phyloP scores from a whole-genome alignment of 306 rosid species.

The Fragaria ananassa region DNA sequence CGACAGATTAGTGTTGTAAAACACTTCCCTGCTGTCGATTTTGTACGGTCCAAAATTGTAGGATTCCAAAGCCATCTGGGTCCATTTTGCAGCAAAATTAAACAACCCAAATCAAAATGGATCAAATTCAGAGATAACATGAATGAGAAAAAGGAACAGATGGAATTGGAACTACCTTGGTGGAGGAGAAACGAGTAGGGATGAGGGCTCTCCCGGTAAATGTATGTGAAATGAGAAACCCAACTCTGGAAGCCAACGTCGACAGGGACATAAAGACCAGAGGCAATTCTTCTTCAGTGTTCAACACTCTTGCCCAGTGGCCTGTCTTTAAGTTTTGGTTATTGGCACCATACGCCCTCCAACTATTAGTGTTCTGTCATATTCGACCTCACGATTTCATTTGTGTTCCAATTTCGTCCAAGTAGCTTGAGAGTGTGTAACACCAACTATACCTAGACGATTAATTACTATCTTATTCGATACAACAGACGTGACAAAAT shows the following conservation, averaged over 20 bases:
- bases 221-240: constrained; percentile 1
- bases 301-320: not conserved
- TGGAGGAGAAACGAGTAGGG: not conserved
- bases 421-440: too few species aligned
- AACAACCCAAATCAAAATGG: not conserved
- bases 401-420: too few species aligned
- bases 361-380: not conserved
- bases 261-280: not conserved
- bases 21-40: constrained; percentile 69
- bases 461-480: too few species aligned
- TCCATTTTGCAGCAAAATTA: not conserved
- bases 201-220: not conserved
- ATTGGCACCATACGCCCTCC: not conserved
- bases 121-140: not conserved
- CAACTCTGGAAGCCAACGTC: not conserved
- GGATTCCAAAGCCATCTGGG: constrained; percentile 56
- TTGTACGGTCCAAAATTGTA: constrained; percentile 68
- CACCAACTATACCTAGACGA: too few species aligned
- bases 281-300: not conserved
- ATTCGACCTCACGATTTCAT: not conserved
- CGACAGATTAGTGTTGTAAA: constrained; percentile 63
- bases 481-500: too few species aligned
- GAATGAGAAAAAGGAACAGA: not conserved
- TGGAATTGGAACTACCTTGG: not conserved
- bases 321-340: not conserved